Evolutionary conservation across 2,329 filamentous ascomycete species (phyloP), one percentile per base, ranked within the genome.

Genomic region (Blumeria hordei): DNA sequence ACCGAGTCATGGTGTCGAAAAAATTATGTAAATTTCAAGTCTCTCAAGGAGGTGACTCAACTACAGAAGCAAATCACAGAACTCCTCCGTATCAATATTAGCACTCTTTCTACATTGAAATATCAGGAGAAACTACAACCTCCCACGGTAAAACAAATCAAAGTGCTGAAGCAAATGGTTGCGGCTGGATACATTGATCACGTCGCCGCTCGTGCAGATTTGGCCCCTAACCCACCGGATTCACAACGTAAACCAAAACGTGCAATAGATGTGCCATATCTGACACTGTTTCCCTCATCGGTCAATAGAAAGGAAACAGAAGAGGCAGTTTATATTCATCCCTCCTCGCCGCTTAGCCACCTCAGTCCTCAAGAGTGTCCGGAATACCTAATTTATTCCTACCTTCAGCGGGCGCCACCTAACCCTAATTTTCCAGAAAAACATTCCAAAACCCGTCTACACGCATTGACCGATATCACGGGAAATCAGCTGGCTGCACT

Each of bases 161-260:
- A 81, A 50, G 80, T 86, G 0, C 72, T 98, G 33, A 94, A 93
- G 67, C 86, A 95, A 65, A 93, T 96, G 69, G 80, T 86, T 21
- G 86, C 90, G 0, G 83, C 87, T 0, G 92, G 90, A 0, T 96
- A 95, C 69, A 80, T 96, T 63, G 92, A 98, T 67, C 85, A 95
- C 61, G 77, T 98, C 43, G 92, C 92, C 49, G 88, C 96, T 61
- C 85, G 92, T 57, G 86, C 85, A 3, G 90, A 98, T 67, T 72
- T 87, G n/a, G 75, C 86, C 0, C 85, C 87, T 0, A 75, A 74
- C 11, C 84, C 85, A 0, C 80, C 81, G 0, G 79, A 82, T 58
- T 69, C 75, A 54, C 69, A 72, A 49, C 74, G 82, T 16, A 86
- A 84, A 58, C 85, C 88, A 0, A 80, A 78, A 53, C 78, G 88